Percentiles rank a stretch among this genome's conserved stretches.
Evolutionary conservation across 768 basidiomycete species (phyloP).

Genomic region (Phaffia tasmanica): DNA sequence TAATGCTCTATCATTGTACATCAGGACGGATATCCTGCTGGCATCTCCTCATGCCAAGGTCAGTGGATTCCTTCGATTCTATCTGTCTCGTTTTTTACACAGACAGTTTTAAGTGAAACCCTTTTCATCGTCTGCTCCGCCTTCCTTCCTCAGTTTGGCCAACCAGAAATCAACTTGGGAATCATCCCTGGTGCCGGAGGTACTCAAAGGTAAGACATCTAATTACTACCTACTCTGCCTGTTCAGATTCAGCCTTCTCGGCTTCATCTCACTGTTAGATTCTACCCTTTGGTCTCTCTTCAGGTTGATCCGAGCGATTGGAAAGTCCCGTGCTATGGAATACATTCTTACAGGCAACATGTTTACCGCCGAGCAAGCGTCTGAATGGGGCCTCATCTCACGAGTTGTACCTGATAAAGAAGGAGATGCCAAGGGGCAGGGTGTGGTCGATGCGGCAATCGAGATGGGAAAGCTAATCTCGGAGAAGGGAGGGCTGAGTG

Average conservation of each 20-base stretch:
- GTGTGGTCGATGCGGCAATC: constrained; percentile 52
- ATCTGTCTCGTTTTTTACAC: not conserved
- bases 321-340: constrained; percentile 92
- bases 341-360: constrained; percentile 76
- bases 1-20: not conserved
- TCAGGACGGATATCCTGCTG: constrained; percentile 71
- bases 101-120: not conserved
- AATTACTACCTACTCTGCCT: not conserved
- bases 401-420: constrained; percentile 64
- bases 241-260: not conserved
- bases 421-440: constrained; percentile 54
- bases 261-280: not conserved
- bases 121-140: not conserved
- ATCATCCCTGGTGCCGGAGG: constrained; percentile 27
- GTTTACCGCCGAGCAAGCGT: constrained; percentile 70
- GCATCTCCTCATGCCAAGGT: constrained; percentile 66
- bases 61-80: not conserved
- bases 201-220: constrained; percentile 16
- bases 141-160: constrained; percentile 53
- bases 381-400: constrained; percentile 75
- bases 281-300: not conserved
- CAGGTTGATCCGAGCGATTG: constrained; percentile 50
- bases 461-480: constrained; percentile 66
- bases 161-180: constrained; percentile 76
- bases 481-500: constrained; percentile 67